These are phyloP conservation scores for Hordeum pubiflorum DNA, from an alignment of 202 grass and related monocot species.

Conservation along the genomic window DNA sequence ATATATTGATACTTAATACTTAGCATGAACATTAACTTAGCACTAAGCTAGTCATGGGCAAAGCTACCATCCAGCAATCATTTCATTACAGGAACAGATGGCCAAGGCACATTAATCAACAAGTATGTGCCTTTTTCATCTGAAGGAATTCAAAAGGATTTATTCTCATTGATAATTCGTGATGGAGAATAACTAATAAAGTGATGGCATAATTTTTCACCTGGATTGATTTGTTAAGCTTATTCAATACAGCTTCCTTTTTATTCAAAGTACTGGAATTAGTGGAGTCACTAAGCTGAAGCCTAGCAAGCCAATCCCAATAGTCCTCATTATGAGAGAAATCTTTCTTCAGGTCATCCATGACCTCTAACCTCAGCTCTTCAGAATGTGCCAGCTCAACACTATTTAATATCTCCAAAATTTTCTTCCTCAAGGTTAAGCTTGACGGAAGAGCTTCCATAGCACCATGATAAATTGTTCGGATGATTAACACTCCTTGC, in stretches of 20 bases:
- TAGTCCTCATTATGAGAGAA: constrained; percentile 62
- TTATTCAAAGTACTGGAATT: constrained; percentile 22
- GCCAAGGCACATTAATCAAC: not conserved
- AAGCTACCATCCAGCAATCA: not conserved
- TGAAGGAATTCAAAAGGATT: not conserved
- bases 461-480: constrained; percentile 70
- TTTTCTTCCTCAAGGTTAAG: constrained; percentile 54
- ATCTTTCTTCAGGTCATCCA: constrained; percentile 78
- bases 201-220: constrained; percentile 18
- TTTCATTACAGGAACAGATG: not conserved
- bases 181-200: not conserved
- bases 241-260: constrained; percentile 32
- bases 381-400: constrained; percentile 73
- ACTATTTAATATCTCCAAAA: constrained; percentile 72
- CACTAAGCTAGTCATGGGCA: not conserved
- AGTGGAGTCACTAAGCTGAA: constrained; percentile 40
- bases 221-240: constrained; percentile 50
- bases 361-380: constrained; percentile 57
- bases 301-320: constrained; percentile 77
- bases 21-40: not conserved
- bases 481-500: constrained; percentile 76
- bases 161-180: not conserved
- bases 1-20: not conserved
- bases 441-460: constrained; percentile 67
- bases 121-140: not conserved